A percentile compares a stretch with the other conserved stretches of the same genome.
Evolutionary conservation across 2,329 filamentous ascomycete genomes (phyloP).

Genomic region (Cucurbitaria berberidis): DNA sequence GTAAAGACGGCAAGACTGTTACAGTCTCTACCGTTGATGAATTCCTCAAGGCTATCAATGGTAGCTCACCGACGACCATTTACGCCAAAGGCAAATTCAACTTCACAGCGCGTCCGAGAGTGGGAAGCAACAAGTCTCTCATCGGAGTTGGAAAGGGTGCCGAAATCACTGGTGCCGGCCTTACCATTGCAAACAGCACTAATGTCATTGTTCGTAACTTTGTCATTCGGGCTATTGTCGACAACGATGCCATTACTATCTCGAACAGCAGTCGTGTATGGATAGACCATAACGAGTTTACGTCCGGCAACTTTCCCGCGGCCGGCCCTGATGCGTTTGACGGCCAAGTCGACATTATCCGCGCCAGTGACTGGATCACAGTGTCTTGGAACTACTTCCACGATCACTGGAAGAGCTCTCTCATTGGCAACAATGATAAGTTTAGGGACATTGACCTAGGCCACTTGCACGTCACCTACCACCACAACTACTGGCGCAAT

Average conservation of each 20-base stretch:
- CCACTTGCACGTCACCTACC: constrained; percentile 68
- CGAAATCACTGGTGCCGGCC: constrained; percentile 55
- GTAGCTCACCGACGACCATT: constrained; percentile 45
- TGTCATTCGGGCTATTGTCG: constrained; percentile 63
- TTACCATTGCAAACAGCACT: constrained; percentile 59
- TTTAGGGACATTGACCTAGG: constrained; percentile 65
- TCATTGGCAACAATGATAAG: constrained; percentile 66
- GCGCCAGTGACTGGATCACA: constrained; percentile 67
- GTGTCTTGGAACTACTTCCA: constrained; percentile 61
- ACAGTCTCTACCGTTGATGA: constrained; percentile 36
- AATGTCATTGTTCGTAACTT: constrained; percentile 71
- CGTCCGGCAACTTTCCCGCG: constrained; percentile 60
- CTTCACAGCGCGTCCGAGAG: constrained; percentile 50
- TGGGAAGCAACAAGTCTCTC: constrained; percentile 54
- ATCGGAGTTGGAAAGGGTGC: constrained; percentile 51
- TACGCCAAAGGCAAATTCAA: constrained; percentile 54
- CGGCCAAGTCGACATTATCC: constrained; percentile 68
- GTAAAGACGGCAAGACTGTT: constrained; percentile 33
- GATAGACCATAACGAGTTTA: constrained; percentile 72
- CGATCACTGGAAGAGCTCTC: constrained; percentile 67
- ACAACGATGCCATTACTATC: constrained; percentile 65
- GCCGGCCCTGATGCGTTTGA: constrained; percentile 71
- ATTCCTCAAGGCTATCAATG: constrained; percentile 37
- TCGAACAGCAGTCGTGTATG: constrained; percentile 63
- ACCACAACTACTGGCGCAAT: constrained; percentile 71